Percentiles rank a stretch among this genome's conserved stretches.
Conservation (phyloP, 1,284 basidiomycete genomes). For the Papiliotrema nemorosa region DNA sequence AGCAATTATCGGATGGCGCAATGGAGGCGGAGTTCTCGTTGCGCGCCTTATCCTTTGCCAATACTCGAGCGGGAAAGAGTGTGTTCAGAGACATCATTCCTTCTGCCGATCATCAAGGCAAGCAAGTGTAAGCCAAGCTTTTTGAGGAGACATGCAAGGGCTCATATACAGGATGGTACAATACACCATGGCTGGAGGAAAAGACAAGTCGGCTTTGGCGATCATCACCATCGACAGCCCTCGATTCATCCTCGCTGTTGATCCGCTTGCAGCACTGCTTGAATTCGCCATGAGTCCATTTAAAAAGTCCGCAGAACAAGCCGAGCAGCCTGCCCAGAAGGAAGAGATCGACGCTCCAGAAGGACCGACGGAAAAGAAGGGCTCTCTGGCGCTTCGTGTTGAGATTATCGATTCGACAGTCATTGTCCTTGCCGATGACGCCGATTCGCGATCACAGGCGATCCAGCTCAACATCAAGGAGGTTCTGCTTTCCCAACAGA, state of each 20-base stretch:
- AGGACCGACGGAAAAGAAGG: conserved; percentile 17
- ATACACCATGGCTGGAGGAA: conserved; percentile 69
- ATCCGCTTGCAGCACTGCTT: conserved; percentile 83
- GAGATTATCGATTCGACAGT: conserved; percentile 91
- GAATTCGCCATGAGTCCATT: conserved; percentile 77
- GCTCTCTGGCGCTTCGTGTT: conserved; percentile 62
- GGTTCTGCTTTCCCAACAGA: conserved; percentile 88
- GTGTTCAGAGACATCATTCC: conserved; percentile 96
- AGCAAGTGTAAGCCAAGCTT: conserved; percentile 60
- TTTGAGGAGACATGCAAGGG: not conserved
- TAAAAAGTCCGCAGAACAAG: conserved; percentile 23
- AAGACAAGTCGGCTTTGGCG: conserved; percentile 61
- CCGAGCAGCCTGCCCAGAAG: conserved; percentile 22
- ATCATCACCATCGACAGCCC: conserved; percentile 91
- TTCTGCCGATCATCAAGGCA: conserved; percentile 78
- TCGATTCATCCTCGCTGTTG: conserved; percentile 87
- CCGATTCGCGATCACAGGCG: conserved; percentile 74
- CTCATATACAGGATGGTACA: conserved; percentile 64
- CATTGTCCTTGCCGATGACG: conserved; percentile 82
- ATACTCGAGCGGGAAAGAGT: conserved; percentile 75
- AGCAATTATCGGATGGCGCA: conserved; percentile 77
- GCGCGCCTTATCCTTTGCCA: conserved; percentile 86
- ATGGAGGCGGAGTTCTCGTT: conserved; percentile 83
- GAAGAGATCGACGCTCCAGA: conserved; percentile 27
- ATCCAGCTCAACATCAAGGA: conserved; percentile 82